A percentile compares a stretch with the other conserved stretches of the same genome.
phyloP scores from a whole-genome alignment of 495 filamentous ascomycete species.

The Aspergillus bertholletiae region DNA sequence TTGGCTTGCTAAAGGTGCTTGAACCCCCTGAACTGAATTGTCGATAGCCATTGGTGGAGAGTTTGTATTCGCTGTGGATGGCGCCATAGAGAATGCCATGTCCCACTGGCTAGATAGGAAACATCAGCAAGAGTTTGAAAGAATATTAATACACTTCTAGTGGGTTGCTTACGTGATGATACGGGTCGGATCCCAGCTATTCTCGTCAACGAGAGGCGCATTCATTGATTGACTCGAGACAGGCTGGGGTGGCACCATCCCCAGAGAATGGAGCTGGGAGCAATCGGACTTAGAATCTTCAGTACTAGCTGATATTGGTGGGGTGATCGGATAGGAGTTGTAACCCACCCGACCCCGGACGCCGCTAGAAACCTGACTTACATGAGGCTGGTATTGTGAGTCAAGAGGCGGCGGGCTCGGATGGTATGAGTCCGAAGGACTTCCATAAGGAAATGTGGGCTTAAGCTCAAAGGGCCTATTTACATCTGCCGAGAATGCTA shows the following conservation, averaged over 20 bases:
- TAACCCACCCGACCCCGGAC: conserved; percentile 69
- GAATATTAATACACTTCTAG: neutral
- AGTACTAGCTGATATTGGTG: conserved; percentile 73
- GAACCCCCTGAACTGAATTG: conserved; percentile 30
- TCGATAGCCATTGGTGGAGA: conserved; percentile 44
- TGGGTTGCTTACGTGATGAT: conserved; percentile 79
- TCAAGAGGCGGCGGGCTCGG: conserved; percentile 62
- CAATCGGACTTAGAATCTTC: conserved; percentile 78
- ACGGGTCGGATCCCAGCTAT: conserved; percentile 84
- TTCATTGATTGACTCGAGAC: conserved; percentile 43
- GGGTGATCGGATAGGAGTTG: conserved; percentile 72
- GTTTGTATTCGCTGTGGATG: conserved; percentile 44
- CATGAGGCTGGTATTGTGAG: conserved; percentile 37
- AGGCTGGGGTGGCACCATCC: conserved; percentile 61
- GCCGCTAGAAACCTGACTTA: conserved; percentile 26
- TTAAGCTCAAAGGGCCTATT: conserved; percentile 86
- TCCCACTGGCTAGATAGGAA: conserved; percentile 74
- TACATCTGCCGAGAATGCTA: conserved; percentile 89
- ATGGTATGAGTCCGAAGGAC: conserved; percentile 60
- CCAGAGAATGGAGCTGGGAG: conserved; percentile 71
- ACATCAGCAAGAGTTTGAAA: conserved; percentile 23
- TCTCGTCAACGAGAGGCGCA: conserved; percentile 62
- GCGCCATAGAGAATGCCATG: conserved; percentile 74
- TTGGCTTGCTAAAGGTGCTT: conserved; percentile 25
- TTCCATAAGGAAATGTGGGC: conserved; percentile 82